These are phyloP conservation scores for Fusarium temperatum DNA, from an alignment of 2,329 filamentous ascomycete genomes.

Conservation along the genomic window DNA sequence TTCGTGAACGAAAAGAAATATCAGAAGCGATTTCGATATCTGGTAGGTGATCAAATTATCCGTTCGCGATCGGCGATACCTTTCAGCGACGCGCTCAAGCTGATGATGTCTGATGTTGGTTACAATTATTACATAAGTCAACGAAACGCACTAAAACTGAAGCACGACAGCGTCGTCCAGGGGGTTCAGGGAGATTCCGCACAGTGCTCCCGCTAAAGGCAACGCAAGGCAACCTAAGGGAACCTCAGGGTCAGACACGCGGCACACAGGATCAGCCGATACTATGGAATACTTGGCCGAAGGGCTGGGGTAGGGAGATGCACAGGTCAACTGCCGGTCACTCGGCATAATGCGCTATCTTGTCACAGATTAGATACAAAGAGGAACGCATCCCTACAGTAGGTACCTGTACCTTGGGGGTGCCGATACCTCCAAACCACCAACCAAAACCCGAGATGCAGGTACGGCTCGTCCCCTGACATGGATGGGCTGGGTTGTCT, in stretches of 20 bases:
- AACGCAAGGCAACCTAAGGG: not conserved
- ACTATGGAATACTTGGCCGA: constrained; percentile 17
- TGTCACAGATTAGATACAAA: constrained; percentile 30
- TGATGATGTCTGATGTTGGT: constrained; percentile 17
- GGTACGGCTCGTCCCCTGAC: constrained; percentile 42
- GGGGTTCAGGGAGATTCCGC: not conserved
- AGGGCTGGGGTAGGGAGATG: constrained; percentile 2
- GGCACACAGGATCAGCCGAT: constrained; percentile 1
- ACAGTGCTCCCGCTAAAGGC: constrained; percentile 15
- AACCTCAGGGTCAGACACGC: not conserved
- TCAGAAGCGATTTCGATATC: not conserved
- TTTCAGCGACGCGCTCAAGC: constrained; percentile 15
- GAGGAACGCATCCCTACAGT: constrained; percentile 12
- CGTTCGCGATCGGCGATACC: constrained; percentile 19
- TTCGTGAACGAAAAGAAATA: not conserved
- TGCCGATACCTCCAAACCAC: constrained; percentile 30
- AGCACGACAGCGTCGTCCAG: not conserved
- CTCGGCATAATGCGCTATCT: not conserved
- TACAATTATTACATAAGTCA: constrained; percentile 18
- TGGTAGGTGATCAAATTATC: not conserved
- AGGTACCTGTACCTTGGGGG: not conserved
- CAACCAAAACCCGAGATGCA: constrained; percentile 40
- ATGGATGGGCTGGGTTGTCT: constrained; percentile 32
- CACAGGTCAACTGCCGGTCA: constrained; percentile 15
- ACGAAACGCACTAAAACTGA: constrained; percentile 6